A percentile compares a stretch with the other conserved stretches of the same genome.
These are phyloP conservation scores for Penicillium odoratum DNA, from an alignment of 495 filamentous ascomycete species.

Conservation along the genomic window DNA sequence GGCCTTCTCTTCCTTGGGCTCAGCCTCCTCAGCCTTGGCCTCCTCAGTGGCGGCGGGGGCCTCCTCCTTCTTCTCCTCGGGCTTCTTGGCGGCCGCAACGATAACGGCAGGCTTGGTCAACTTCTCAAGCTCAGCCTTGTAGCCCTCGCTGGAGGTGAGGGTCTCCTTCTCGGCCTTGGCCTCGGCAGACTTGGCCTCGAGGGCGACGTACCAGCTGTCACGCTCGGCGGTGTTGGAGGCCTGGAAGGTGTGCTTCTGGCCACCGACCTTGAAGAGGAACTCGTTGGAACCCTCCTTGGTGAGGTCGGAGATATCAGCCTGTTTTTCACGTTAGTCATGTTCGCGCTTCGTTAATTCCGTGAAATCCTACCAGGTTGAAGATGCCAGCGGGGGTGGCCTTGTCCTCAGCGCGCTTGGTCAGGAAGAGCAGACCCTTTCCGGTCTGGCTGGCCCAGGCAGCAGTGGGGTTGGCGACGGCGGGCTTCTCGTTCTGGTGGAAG, in stretches of 20 bases:
- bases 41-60: slow-evolving; percentile 38
- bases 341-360: neutral
- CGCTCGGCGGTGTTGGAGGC: slow-evolving; percentile 71
- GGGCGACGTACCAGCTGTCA: slow-evolving; percentile 81
- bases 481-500: slow-evolving; percentile 87
- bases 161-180: slow-evolving; percentile 71
- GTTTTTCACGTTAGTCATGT: slow-evolving; percentile 19
- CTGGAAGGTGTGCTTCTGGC: slow-evolving; percentile 90
- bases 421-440: slow-evolving; percentile 93
- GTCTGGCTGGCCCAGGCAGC: slow-evolving; percentile 89
- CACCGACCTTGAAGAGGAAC: slow-evolving; percentile 79
- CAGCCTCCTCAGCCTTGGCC: slow-evolving; percentile 39
- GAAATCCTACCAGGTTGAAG: slow-evolving; percentile 72
- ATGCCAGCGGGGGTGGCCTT: slow-evolving; percentile 78
- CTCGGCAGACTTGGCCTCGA: slow-evolving; percentile 74
- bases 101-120: slow-evolving; percentile 50
- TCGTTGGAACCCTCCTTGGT: slow-evolving; percentile 69
- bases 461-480: slow-evolving; percentile 69
- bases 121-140: slow-evolving; percentile 75
- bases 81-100: slow-evolving; percentile 35
- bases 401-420: slow-evolving; percentile 80
- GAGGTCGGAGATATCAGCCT: slow-evolving; percentile 85
- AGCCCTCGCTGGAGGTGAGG: slow-evolving; percentile 68
- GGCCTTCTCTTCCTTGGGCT: slow-evolving; percentile 41
- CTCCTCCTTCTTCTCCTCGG: slow-evolving; percentile 49